Percentiles rank a stretch among this genome's conserved stretches.
Evolutionary conservation across 1,284 basidiomycete genomes (phyloP).

Genomic region (Leccinum variabile): DNA sequence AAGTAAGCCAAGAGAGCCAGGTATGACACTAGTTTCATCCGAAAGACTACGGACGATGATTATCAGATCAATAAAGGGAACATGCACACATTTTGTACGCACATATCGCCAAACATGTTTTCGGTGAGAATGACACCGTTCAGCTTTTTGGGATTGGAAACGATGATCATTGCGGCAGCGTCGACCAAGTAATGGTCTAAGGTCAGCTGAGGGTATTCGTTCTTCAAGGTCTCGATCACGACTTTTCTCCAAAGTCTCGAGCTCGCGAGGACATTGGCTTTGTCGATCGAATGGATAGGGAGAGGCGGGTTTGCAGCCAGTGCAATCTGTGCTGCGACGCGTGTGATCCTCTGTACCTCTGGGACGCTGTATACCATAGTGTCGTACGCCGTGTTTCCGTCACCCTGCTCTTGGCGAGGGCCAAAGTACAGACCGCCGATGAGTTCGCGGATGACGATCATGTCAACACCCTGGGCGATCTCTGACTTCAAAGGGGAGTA

Average conservation of each 20-base stretch:
- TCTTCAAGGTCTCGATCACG: constrained; percentile 78
- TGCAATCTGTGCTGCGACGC: constrained; percentile 94
- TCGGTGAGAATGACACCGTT: constrained; percentile 96
- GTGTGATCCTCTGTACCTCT: constrained; percentile 94
- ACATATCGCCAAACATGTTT: constrained; percentile 98
- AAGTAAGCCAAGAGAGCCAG: constrained; percentile 93
- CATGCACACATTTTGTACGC: constrained; percentile 35
- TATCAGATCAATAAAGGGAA: constrained; percentile 3
- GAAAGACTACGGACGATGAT: constrained; percentile 65
- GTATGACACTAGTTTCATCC: constrained; percentile 96
- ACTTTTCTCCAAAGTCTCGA: constrained; percentile 94
- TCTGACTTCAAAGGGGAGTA: constrained; percentile 93
- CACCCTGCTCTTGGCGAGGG: constrained; percentile 83
- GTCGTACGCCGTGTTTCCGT: constrained; percentile 78
- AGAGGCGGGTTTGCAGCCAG: constrained; percentile 83
- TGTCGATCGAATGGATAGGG: constrained; percentile 93
- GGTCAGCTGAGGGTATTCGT: constrained; percentile 85
- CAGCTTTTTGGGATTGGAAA: constrained; percentile 88
- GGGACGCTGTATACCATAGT: constrained; percentile 90
- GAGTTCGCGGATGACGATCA: constrained; percentile 95
- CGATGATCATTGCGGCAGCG: constrained; percentile 96
- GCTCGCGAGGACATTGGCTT: constrained; percentile 97
- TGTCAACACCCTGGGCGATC: constrained; percentile 83
- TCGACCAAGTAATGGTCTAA: constrained; percentile 94
- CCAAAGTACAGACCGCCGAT: constrained; percentile 96